Base-by-base conservation (phyloP, 2,329 filamentous ascomycete genomes). In the Boeremia lycopersici region DNA sequence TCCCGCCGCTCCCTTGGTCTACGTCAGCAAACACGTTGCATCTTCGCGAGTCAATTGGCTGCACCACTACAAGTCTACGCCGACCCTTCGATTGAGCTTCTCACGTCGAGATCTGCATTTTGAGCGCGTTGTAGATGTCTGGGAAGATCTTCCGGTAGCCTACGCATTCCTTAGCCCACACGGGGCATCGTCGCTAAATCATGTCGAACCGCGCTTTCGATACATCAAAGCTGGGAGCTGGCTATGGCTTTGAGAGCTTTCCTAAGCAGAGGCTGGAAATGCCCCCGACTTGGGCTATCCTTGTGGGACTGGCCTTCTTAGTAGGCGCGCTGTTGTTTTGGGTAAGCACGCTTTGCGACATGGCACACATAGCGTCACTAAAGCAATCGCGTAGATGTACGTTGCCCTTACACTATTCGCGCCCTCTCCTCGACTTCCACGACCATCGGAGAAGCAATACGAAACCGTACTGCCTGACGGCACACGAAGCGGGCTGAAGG, bases 381-480 rank as follows among this genome's bases (percentile, higher is more conserved):
- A 57, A 8, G 33, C 7, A 30, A 39, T 23, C 10, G 25, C 45
- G 39, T 46, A 89, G 87, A 72, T 87, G 67, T 93, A 89, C 70
- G 69, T 85, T 46, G 77, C 87, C 56, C 84, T 97, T 43, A 86
- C 86, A 71, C 74, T 91, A 55, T 81, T 96, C 72, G 93, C 93
- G 8, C 93, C 93, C 13, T 86, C 87, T 45, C 95, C 95, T 9
- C 89, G 95, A 52, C 78, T 82, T 23, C 84, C 90, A 2, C 81
- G 87, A 30, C 81, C 84, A 4, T 91, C 90, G 29, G 95, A 99
- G 74, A 96, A 95, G 79, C 86, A 83, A 33, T 99, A 93, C 79
- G 83, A 86, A 43, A 96, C 91, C 4, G 88, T 91, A 35, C 79
- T 86, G 33, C 82, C 87, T 35, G 81, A 88, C 64, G 88, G 89